A percentile compares a stretch with the other conserved stretches of the same genome.
Conservation (phyloP, 75 land plant species). For the Sequoiadendron giganteum region DNA sequence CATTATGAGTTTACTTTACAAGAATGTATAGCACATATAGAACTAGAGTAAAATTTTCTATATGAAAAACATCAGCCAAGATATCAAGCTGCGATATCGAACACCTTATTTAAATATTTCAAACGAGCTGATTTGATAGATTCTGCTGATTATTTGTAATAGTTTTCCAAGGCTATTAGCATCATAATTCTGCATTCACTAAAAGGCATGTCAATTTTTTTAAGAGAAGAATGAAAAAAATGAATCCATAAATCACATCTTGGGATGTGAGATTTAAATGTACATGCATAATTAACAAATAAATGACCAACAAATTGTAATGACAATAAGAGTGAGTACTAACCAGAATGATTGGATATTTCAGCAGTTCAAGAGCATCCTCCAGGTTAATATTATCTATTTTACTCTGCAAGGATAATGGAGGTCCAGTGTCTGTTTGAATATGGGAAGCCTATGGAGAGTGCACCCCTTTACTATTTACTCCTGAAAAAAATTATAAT, state of each 20-base stretch:
- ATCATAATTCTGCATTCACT: background rate
- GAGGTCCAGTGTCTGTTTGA: background rate
- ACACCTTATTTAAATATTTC: background rate
- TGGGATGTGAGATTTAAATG: background rate
- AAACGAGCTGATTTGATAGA: background rate
- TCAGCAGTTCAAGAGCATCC: constrained; percentile 50
- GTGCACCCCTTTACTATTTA: background rate
- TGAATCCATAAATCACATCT: background rate
- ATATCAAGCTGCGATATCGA: background rate
- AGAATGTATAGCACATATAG: background rate
- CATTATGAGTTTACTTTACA: background rate
- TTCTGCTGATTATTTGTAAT: background rate
- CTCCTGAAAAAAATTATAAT: background rate
- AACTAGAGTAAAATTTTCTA: background rate
- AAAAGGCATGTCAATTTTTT: background rate
- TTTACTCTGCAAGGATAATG: constrained; percentile 22
- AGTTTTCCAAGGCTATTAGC: background rate
- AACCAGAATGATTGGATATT: constrained; percentile 53
- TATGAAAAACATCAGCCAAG: background rate
- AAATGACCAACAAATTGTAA: background rate
- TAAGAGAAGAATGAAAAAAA: background rate
- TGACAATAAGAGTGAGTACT: background rate
- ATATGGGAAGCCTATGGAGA: background rate
- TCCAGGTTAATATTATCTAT: constrained; percentile 46
- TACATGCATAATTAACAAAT: background rate